Percentiles rank a stretch among this genome's conserved stretches.
Evolutionary conservation across 2,329 filamentous ascomycete genomes (phyloP).

Genomic region (Pseudogymnoascus sp.): DNA sequence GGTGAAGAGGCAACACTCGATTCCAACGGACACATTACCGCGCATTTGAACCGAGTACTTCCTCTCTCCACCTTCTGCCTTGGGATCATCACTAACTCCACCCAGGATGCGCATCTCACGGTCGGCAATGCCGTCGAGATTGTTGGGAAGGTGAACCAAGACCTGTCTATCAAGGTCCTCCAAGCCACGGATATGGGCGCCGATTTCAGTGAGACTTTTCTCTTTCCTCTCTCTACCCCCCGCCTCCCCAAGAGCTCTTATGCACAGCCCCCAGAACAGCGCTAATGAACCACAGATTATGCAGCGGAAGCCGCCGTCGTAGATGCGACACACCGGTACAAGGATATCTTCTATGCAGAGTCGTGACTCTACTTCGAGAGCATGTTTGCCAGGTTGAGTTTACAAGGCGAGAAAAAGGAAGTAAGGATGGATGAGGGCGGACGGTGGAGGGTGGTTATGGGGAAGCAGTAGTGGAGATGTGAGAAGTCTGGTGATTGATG

Average conservation of each 20-base stretch:
- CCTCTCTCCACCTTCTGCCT: neutral
- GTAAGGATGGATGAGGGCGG: slow-evolving; percentile 31
- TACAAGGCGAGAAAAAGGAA: neutral
- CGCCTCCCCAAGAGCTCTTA: neutral
- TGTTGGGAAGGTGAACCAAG: slow-evolving; percentile 71
- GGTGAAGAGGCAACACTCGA: slow-evolving; percentile 78
- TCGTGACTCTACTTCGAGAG: slow-evolving; percentile 24
- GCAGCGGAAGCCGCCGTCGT: slow-evolving; percentile 70
- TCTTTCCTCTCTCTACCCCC: slow-evolving; percentile 11
- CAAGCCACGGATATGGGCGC: slow-evolving; percentile 61
- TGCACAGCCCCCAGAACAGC: neutral
- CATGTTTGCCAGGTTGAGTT: neutral
- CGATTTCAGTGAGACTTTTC: slow-evolving; percentile 6
- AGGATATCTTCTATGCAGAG: slow-evolving; percentile 65
- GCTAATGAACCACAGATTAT: slow-evolving; percentile 54
- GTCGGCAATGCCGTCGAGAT: slow-evolving; percentile 66
- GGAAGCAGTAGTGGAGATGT: neutral
- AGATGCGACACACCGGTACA: slow-evolving; percentile 75
- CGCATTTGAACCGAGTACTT: slow-evolving; percentile 63
- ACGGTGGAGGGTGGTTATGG: slow-evolving; percentile 34
- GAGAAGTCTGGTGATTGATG: neutral
- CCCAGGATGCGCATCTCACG: slow-evolving; percentile 62
- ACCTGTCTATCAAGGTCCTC: slow-evolving; percentile 64
- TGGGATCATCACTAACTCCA: neutral
- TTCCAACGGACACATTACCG: slow-evolving; percentile 67